A percentile compares a stretch with the other conserved stretches of the same genome.
These are phyloP conservation scores for Gryganskiella cystojenkinii DNA, from an alignment of 192 early-diverging fungal genomes.

Conservation along the genomic window DNA sequence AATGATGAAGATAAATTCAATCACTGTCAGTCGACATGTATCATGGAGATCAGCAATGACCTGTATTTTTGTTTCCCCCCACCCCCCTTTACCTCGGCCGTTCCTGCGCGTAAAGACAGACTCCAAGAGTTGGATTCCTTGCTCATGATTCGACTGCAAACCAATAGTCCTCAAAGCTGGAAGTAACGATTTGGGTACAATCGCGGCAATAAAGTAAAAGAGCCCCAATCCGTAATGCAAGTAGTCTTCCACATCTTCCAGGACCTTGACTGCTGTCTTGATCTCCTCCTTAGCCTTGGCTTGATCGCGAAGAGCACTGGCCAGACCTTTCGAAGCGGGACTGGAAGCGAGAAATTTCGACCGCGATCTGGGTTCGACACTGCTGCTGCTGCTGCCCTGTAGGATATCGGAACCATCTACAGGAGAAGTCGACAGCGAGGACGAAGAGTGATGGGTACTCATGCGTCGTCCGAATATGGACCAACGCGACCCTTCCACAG, in stretches of 20 bases:
- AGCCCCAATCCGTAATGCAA: constrained; percentile 54
- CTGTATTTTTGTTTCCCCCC: too few relatives aligned
- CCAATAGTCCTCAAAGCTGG: constrained; percentile 47
- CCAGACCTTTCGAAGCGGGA: constrained; percentile 22
- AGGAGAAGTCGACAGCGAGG: constrained; percentile 17
- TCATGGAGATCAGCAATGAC: too few relatives aligned
- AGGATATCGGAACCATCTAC: constrained; percentile 4
- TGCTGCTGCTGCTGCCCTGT: constrained; percentile 9
- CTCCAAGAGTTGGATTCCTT: constrained; percentile 39
- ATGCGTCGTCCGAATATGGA: constrained; percentile 34
- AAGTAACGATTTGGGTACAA: constrained; percentile 46
- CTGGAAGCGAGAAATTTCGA: constrained; percentile 20
- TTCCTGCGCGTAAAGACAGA: constrained; percentile 34
- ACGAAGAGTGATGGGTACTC: constrained; percentile 21
- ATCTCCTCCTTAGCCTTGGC: constrained; percentile 43
- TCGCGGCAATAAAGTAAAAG: constrained; percentile 53
- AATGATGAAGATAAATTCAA: not conserved
- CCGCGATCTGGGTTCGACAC: not conserved
- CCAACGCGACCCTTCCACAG: constrained; percentile 39
- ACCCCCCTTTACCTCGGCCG: constrained; percentile 25
- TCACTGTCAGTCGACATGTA: too few relatives aligned
- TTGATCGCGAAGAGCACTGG: constrained; percentile 32
- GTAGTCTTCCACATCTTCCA: constrained; percentile 53
- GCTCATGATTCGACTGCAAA: constrained; percentile 44
- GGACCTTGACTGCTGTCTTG: constrained; percentile 36